Percentiles rank a stretch among this genome's conserved stretches.
Conservation (phyloP, 192 early-diverging fungal genomes). For the Coemansia sp. region DNA sequence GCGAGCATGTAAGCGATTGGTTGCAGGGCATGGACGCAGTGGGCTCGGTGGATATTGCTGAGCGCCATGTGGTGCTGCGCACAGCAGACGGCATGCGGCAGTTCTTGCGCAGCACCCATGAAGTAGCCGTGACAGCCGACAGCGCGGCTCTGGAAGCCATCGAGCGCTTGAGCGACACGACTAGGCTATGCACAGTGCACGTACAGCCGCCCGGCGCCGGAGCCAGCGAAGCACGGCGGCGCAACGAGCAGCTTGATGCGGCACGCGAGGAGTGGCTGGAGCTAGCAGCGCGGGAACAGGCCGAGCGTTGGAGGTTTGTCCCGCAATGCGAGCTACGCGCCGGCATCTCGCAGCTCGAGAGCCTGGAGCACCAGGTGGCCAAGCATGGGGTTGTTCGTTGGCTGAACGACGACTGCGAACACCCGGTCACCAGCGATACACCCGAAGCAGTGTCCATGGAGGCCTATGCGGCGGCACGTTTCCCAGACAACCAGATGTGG, state of each 20-base stretch:
- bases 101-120: constrained; percentile 24
- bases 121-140: constrained; percentile 5
- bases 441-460: constrained; percentile 9
- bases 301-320: constrained; percentile 22
- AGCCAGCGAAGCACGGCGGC: constrained; percentile 20
- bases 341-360: constrained; percentile 23
- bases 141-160: constrained; percentile 11
- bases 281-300: constrained; percentile 8
- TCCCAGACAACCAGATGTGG: constrained; percentile 46
- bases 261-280: constrained; percentile 28
- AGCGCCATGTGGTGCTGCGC: constrained; percentile 51
- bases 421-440: constrained; percentile 5
- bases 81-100: constrained; percentile 54
- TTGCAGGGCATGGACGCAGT: constrained; percentile 16
- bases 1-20: constrained; percentile 23
- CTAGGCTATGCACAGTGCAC: constrained; percentile 19
- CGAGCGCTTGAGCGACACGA: constrained; percentile 16
- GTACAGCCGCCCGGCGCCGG: constrained; percentile 11
- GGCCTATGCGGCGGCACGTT: constrained; percentile 34
- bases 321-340: constrained; percentile 31
- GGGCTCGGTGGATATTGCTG: constrained; percentile 41
- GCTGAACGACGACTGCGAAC: constrained; percentile 47
- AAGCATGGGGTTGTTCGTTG: constrained; percentile 32
- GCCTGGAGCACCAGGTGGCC: constrained; percentile 15
- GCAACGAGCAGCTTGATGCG: constrained; percentile 33